Percentiles rank a stretch among this genome's conserved stretches.
phyloP scores from a whole-genome alignment of 2,329 filamentous ascomycete genomes.

The Pseudonectria foliicola region DNA sequence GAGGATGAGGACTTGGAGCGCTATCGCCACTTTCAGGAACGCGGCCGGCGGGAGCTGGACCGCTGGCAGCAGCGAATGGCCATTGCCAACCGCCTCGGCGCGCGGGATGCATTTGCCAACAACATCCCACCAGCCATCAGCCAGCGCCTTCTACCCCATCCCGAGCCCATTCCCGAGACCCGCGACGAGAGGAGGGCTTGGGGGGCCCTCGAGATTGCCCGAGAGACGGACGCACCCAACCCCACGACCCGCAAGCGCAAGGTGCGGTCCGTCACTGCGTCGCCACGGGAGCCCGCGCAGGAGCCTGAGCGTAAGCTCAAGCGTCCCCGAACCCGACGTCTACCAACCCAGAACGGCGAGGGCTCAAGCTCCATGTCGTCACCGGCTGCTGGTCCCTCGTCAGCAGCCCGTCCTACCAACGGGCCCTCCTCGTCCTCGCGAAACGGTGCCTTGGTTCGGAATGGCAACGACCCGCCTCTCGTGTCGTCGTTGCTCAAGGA shows the following conservation, averaged over 20 bases:
- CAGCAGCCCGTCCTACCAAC: slow-evolving; percentile 12
- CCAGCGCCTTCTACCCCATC: slow-evolving; percentile 51
- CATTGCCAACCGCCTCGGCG: slow-evolving; percentile 74
- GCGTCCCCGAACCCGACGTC: slow-evolving; percentile 71
- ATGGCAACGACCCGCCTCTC: slow-evolving; percentile 62
- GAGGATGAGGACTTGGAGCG: slow-evolving; percentile 66
- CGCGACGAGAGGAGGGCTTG: slow-evolving; percentile 77
- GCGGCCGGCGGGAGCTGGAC: slow-evolving; percentile 53
- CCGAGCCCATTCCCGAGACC: slow-evolving; percentile 57
- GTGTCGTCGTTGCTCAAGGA: slow-evolving; percentile 82
- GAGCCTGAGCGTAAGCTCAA: slow-evolving; percentile 80
- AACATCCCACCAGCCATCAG: slow-evolving; percentile 51
- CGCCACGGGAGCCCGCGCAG: slow-evolving; percentile 59
- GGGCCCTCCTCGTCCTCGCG: slow-evolving; percentile 12
- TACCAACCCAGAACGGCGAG: slow-evolving; percentile 42
- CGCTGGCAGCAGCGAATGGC: slow-evolving; percentile 80
- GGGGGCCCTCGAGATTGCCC: slow-evolving; percentile 83
- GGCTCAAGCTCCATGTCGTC: slow-evolving; percentile 35
- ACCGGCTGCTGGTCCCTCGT: slow-evolving; percentile 24
- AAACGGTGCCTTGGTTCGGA: slow-evolving; percentile 15
- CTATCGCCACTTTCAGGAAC: slow-evolving; percentile 46
- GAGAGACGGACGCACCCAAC: slow-evolving; percentile 54
- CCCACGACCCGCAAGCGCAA: slow-evolving; percentile 66
- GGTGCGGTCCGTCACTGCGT: slow-evolving; percentile 59
- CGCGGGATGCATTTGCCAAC: slow-evolving; percentile 62